Conservation (phyloP, 2,329 filamentous ascomycete species). For the Penicillium verrucosum region DNA sequence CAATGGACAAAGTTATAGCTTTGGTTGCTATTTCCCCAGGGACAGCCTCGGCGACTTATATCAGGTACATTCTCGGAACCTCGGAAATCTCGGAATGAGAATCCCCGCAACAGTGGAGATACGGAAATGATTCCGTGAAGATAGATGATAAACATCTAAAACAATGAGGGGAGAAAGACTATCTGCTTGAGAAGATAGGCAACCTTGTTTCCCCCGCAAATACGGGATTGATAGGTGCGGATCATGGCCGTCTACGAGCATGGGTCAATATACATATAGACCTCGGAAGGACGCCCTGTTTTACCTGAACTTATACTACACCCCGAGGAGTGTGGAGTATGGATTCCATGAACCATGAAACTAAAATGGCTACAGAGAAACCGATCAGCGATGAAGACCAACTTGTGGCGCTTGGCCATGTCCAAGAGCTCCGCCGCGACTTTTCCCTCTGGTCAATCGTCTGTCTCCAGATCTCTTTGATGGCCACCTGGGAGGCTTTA, state of each 20-base stretch:
- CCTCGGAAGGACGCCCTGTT: not conserved
- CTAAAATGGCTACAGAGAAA: constrained; percentile 13
- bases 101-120: not conserved
- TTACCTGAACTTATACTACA: not conserved
- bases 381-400: constrained; percentile 21
- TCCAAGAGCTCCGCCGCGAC: constrained; percentile 32
- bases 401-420: constrained; percentile 20
- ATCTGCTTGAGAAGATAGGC: not conserved
- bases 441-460: constrained; percentile 47
- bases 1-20: not conserved
- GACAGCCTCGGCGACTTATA: not conserved
- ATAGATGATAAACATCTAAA: not conserved
- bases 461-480: constrained; percentile 47
- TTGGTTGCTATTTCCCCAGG: not conserved
- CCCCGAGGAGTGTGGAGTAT: not conserved
- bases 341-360: constrained; percentile 4
- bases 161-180: not conserved
- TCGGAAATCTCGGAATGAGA: constrained; percentile 1
- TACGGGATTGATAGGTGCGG: not conserved
- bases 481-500: constrained; percentile 53
- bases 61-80: not conserved
- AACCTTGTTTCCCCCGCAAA: not conserved
- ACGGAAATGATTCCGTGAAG: constrained; percentile 3
- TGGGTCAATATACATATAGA: not conserved
- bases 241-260: not conserved